Conservation (phyloP, 768 basidiomycete species). For the Termitomyces sp. region DNA sequence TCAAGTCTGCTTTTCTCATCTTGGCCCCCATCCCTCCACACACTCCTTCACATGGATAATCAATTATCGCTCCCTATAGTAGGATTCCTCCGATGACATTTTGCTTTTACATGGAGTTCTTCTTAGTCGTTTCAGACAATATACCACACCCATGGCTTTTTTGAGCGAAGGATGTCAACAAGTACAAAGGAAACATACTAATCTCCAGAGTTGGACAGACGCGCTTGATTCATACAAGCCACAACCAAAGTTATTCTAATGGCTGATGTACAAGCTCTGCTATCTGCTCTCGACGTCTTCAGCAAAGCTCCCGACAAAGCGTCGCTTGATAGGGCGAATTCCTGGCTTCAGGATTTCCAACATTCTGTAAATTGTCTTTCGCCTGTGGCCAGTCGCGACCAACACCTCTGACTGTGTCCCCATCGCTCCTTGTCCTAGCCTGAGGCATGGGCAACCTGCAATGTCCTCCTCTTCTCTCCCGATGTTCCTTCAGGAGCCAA, state of each 20-base stretch:
- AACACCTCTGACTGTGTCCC: conserved; percentile 65
- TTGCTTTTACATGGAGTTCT: conserved; percentile 44
- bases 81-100: conserved; percentile 42
- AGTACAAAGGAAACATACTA: conserved; percentile 28
- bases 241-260: conserved; percentile 36
- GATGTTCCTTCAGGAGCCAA: conserved; percentile 80
- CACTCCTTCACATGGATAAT: conserved; percentile 63
- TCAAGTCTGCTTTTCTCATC: conserved; percentile 38
- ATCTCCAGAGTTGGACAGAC: conserved; percentile 2
- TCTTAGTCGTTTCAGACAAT: conserved; percentile 35
- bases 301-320: conserved; percentile 77
- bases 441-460: conserved; percentile 96
- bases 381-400: conserved; percentile 63
- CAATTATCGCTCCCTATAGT: conserved; percentile 50
- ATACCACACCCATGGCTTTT: conserved; percentile 39
- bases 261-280: conserved; percentile 68
- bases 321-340: conserved; percentile 84
- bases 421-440: conserved; percentile 71
- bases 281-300: conserved; percentile 81
- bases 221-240: conserved; percentile 16
- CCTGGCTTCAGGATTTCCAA: conserved; percentile 98
- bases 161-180: conserved; percentile 28
- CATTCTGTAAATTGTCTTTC: conserved; percentile 93
- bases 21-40: conserved; percentile 51
- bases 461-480: conserved; percentile 80